These are phyloP conservation scores for Saccharomyces pastorianus DNA, from an alignment of 1,139 yeast genomes.

Conservation along the genomic window DNA sequence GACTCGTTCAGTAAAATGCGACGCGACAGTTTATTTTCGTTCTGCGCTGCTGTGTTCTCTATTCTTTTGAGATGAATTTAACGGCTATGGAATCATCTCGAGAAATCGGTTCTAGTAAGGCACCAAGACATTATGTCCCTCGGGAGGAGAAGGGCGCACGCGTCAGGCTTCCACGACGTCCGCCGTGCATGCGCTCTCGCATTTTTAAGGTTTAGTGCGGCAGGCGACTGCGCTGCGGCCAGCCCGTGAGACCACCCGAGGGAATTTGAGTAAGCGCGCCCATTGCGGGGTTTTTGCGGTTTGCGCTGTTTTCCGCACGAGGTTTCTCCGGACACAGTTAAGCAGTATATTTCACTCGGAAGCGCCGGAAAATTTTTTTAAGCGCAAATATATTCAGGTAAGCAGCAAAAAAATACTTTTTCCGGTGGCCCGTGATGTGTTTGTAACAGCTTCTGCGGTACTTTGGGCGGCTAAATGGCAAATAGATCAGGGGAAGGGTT, in stretches of 20 bases:
- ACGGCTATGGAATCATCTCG: background rate
- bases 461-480: background rate
- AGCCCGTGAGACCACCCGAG: background rate
- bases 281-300: background rate
- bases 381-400: background rate
- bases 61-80: background rate
- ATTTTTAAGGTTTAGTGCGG: background rate
- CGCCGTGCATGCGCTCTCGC: background rate
- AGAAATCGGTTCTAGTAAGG: background rate
- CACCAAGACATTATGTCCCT: background rate
- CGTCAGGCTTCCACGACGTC: background rate
- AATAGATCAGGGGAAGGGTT: background rate
- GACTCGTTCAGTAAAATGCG: background rate
- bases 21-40: background rate
- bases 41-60: background rate
- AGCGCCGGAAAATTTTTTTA: background rate
- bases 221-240: background rate
- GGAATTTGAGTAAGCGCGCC: background rate
- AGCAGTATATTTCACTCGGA: background rate
- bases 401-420: background rate
- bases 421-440: background rate
- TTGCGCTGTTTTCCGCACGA: background rate
- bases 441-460: background rate
- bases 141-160: background rate
- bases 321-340: background rate